Evolutionary conservation across 257 asterid genomes (phyloP), one percentile per base, ranked within the genome.

Genomic region (Osmanthus fragrans): DNA sequence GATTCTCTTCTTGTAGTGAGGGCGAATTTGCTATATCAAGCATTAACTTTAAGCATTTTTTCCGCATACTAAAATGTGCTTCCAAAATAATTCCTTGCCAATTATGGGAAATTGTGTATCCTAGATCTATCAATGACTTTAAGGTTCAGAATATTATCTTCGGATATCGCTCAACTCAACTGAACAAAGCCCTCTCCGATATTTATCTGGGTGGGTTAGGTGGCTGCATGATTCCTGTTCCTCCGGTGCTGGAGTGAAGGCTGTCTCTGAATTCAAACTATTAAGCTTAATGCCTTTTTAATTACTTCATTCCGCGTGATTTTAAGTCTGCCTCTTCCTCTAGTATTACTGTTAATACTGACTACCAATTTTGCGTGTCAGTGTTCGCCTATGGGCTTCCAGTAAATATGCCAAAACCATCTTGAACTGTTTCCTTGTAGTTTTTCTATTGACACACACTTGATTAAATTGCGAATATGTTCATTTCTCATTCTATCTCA

Each of bases 41-140:
- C 65, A 56, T 58, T 58, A 58, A 42, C 25, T 45, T 66, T 13
- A 65, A 67, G 47, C 47, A 36, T 60, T 79, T 51, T 69, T 21
- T n/a, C 32, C 34, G 11, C 58, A 71, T n/a, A 10, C 4, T 58
- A n/a, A 58, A n/a, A 58, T 23, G 13, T 58, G 30, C 60, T 37
- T 29, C 11, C 34, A 37, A 40, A 21, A 39, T 42, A 32, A 32
- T 34, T 23, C 70, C 58, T 13, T 8, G 23, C 30, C 56, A 30
- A 10, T 42, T 34, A 36, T n/a, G 45, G 47, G 8, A 5, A 67
- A 51, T 77, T 56, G 21, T 70, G 25, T 72, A 36, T 67, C 47
- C 66, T 58, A 1, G 49, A 56, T 74, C 25, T 30, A 18, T 58
- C 51, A 73, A n/a, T n/a, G 32, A 36, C 76, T 39, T 47, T 68